These are phyloP conservation scores for Trichoderma sp. DNA, from an alignment of 2,329 filamentous ascomycete species.

Conservation along the genomic window DNA sequence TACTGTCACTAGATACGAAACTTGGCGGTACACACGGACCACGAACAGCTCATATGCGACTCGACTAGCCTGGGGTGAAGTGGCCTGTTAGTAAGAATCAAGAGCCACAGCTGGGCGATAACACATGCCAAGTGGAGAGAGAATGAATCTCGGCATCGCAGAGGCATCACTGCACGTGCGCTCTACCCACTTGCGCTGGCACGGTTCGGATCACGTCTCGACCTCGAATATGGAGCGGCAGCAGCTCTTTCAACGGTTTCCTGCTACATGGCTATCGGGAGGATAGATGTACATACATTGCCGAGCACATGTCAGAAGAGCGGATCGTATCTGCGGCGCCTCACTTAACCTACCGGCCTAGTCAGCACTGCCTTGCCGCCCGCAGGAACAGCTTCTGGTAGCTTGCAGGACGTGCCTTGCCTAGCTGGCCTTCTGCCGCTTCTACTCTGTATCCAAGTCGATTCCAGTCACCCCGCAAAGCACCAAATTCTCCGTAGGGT, in stretches of 20 bases:
- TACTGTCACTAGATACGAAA: slow-evolving; percentile 2
- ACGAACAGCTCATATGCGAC: slow-evolving; percentile 8
- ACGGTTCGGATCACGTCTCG: neutral
- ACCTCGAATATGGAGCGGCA: neutral
- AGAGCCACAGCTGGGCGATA: slow-evolving; percentile 12
- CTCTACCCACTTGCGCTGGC: slow-evolving; percentile 6
- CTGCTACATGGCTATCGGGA: neutral
- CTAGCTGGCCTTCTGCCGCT: slow-evolving; percentile 14
- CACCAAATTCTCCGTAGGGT: slow-evolving; percentile 21
- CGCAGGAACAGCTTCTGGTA: slow-evolving; percentile 19
- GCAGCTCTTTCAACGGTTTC: neutral
- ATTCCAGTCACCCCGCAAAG: slow-evolving; percentile 16
- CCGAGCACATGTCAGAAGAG: neutral
- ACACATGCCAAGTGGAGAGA: slow-evolving; percentile 17
- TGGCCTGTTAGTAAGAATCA: neutral
- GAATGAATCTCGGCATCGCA: slow-evolving; percentile 11
- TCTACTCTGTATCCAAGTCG: slow-evolving; percentile 1
- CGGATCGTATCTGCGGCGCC: slow-evolving; percentile 5
- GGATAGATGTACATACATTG: slow-evolving; percentile 1
- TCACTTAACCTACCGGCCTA: slow-evolving; percentile 12
- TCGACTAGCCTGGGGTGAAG: neutral
- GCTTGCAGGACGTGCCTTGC: slow-evolving; percentile 19
- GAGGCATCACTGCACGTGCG: slow-evolving; percentile 14
- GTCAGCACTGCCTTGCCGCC: slow-evolving; percentile 13
- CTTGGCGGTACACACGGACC: slow-evolving; percentile 16